Evolutionary conservation across 805 yeast genomes (phyloP), one percentile per base, ranked within the genome.

Genomic region (Torulaspora quercuum): DNA sequence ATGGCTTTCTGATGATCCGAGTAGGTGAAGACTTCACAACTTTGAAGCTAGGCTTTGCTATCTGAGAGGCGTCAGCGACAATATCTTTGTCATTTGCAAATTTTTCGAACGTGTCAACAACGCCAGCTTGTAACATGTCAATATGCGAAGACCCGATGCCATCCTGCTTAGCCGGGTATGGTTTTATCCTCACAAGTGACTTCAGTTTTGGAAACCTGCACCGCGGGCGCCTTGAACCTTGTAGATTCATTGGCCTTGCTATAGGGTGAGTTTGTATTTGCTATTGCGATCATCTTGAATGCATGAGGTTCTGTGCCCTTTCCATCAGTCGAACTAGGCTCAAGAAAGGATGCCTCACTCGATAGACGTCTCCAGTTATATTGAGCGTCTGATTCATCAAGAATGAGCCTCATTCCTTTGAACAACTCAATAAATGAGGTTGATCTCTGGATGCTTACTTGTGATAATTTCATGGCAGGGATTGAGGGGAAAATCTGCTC

Each of bases 361-460:
- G 57, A 44, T 13, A 58, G 35, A 8, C 55, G 48, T 26, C 45
- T 53, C 64, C 64, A 59, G 33, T 58, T 59, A 26, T 54, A 56
- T 10, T 43, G 41, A 7, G 59, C 61, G 41, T 59, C 64, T 10
- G 43, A 33, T 12, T 54, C 59, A 43, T 57, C 64, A 11, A 59
- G 39, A 5, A 59, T 59, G 4, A 51, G 25, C 25, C 59, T 39
- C 54, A 59, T 59, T 20, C 51, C 57, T 21, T 55, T 50, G 29
- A 58, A 59, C 15, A 59, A 35, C 33, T 59, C 61, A 11, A 49
- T 41, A 32, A 52, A 57, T 0, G 64, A 59, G 12, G 58, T 50
- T 2, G 64, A 59, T 34, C 52, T 51, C 10, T 42, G 44, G 35
- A 57, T 49, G 2, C 29, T 29, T 1, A 42, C 39, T 12, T 39